Evolutionary conservation across 2,329 filamentous ascomycete genomes (phyloP).

Genomic region (Fusarium heterosporum): DNA sequence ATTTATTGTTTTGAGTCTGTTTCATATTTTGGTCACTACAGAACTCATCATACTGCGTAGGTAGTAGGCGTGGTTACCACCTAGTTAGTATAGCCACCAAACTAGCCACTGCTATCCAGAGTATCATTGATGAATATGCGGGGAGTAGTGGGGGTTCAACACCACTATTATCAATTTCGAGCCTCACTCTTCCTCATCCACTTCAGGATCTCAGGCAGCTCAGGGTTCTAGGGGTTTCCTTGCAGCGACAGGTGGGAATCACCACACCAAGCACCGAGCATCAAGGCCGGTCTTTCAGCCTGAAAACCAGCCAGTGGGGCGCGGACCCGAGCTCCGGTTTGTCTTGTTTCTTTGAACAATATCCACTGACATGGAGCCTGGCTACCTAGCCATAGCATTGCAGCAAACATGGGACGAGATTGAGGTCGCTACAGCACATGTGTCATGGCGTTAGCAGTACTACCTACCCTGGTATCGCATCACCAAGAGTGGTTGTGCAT

Average conservation of each 20-base stretch:
- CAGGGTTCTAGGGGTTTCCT: constrained; percentile 35
- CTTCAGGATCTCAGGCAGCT: constrained; percentile 22
- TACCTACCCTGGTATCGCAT: constrained; percentile 12
- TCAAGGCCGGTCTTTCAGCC: constrained; percentile 29
- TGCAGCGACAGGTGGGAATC: constrained; percentile 32
- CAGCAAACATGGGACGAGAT: not conserved
- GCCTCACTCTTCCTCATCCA: constrained; percentile 33
- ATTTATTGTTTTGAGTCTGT: constrained; percentile 20
- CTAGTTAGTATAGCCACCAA: too few relatives aligned
- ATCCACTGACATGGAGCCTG: constrained; percentile 1
- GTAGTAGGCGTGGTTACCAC: too few relatives aligned
- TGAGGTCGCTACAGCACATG: constrained; percentile 9
- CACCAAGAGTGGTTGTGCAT: constrained; percentile 10
- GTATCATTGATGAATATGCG: constrained; percentile 18
- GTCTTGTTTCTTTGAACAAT: constrained; percentile 19
- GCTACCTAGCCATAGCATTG: not conserved
- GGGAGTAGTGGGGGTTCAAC: constrained; percentile 17
- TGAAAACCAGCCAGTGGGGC: constrained; percentile 29
- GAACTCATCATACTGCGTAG: not conserved
- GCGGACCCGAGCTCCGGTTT: constrained; percentile 33
- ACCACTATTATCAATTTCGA: constrained; percentile 14
- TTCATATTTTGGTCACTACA: constrained; percentile 13
- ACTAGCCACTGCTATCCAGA: not conserved
- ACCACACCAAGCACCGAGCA: not conserved
- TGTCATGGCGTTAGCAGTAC: not conserved